A percentile compares a stretch with the other conserved stretches of the same genome.
Evolutionary conservation across 768 basidiomycete species (phyloP).

Genomic region (Mycena latifolia): DNA sequence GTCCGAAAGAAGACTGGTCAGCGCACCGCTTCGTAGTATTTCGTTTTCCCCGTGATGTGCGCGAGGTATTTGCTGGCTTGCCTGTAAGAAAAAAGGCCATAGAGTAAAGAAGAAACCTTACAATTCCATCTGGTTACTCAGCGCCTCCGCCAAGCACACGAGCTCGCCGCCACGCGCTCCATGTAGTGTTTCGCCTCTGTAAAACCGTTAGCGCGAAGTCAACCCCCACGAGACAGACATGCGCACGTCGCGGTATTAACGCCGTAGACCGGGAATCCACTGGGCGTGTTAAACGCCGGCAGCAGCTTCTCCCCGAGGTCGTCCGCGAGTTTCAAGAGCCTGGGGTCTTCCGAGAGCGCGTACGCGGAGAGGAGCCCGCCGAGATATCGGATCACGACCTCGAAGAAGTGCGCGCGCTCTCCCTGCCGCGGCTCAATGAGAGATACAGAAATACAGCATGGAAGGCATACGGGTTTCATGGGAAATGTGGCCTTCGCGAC

Average conservation of each 20-base stretch:
- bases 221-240: conserved; percentile 32
- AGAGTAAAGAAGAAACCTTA: neutral
- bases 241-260: conserved; percentile 64
- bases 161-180: neutral
- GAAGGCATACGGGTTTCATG: conserved; percentile 9
- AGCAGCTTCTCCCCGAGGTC: conserved; percentile 69
- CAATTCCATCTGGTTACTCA: conserved; percentile 61
- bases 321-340: conserved; percentile 64
- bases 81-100: neutral
- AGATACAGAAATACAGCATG: neutral
- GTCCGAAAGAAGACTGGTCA: neutral
- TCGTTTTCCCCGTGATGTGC: conserved; percentile 57
- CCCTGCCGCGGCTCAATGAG: conserved; percentile 9
- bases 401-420: conserved; percentile 30
- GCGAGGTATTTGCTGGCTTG: conserved; percentile 59
- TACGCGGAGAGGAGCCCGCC: conserved; percentile 34
- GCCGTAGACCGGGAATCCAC: conserved; percentile 67
- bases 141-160: conserved; percentile 54
- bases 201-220: conserved; percentile 22
- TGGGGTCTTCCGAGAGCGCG: conserved; percentile 38
- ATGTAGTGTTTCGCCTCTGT: conserved; percentile 12
- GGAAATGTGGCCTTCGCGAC: conserved; percentile 44
- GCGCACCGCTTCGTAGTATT: conserved; percentile 47
- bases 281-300: conserved; percentile 67
- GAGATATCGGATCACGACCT: conserved; percentile 40